Evolutionary conservation across 2,329 filamentous ascomycete species (phyloP).

Genomic region (Monilinia fructicola): DNA sequence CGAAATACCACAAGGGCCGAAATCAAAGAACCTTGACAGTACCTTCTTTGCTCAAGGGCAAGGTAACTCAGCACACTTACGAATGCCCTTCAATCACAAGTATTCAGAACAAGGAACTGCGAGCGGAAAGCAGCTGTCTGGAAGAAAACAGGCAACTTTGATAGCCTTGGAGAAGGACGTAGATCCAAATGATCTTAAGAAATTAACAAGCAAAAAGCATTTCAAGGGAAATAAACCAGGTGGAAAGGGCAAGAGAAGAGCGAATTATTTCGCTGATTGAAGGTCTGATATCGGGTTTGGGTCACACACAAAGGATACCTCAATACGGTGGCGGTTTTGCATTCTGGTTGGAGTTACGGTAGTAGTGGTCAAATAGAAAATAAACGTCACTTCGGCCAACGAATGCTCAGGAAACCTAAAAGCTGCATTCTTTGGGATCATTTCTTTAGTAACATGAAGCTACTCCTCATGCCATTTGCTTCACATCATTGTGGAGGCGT

Average conservation of each 20-base stretch:
- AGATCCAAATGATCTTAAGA: constrained; percentile 73
- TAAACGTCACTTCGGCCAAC: constrained; percentile 2
- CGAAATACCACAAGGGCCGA: constrained; percentile 60
- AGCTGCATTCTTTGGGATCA: too few relatives aligned
- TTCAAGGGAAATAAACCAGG: constrained; percentile 75
- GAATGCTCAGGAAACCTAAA: neutral
- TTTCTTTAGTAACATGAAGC: neutral
- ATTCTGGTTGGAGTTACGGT: constrained; percentile 18
- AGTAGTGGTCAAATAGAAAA: constrained; percentile 12
- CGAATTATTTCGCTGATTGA: constrained; percentile 42
- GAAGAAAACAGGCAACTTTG: constrained; percentile 79
- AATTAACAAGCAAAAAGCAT: constrained; percentile 80
- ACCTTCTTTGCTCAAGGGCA: constrained; percentile 77
- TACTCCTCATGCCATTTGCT: constrained; percentile 8
- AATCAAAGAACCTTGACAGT: constrained; percentile 77
- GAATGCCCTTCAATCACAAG: constrained; percentile 83
- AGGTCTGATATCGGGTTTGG: constrained; percentile 19
- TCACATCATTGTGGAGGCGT: neutral
- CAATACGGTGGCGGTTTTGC: constrained; percentile 17
- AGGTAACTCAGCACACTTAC: constrained; percentile 64
- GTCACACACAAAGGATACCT: constrained; percentile 24
- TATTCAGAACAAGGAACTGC: constrained; percentile 76
- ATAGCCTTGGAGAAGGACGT: constrained; percentile 81
- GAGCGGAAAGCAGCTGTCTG: constrained; percentile 68
- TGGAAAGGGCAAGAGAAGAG: constrained; percentile 46